Evolutionary conservation across 2,329 filamentous ascomycete species (phyloP).

Genomic region (Berkeleyomyces basicola): DNA sequence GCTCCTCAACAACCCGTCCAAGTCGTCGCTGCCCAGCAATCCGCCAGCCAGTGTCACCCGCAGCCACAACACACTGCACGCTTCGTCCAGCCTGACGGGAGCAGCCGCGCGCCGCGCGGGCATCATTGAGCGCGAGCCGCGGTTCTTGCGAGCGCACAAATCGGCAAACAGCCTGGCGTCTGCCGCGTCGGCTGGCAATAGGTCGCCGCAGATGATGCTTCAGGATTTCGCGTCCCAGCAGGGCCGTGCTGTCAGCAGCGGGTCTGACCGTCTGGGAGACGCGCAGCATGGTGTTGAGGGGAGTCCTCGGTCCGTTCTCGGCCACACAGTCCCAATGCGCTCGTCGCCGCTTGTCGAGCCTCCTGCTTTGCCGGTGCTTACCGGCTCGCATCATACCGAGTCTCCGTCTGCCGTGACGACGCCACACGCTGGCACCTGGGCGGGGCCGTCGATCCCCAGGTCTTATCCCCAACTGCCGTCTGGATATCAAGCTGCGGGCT

Average conservation of each 20-base stretch:
- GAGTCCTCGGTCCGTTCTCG: not conserved
- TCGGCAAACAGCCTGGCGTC: slow-evolving; percentile 6
- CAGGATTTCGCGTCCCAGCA: not conserved
- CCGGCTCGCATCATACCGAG: not conserved
- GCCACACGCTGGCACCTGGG: not conserved
- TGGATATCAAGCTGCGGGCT: not conserved
- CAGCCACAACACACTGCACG: not conserved
- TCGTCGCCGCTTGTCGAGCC: slow-evolving; percentile 1
- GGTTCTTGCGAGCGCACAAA: not conserved
- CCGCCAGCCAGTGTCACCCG: not conserved
- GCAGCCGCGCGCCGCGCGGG: not conserved
- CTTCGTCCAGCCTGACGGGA: not conserved
- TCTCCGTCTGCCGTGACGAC: not conserved
- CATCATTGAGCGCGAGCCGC: not conserved
- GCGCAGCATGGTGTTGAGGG: not conserved
- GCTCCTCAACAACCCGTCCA: not conserved
- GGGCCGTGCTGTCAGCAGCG: not conserved
- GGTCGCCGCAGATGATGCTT: not conserved
- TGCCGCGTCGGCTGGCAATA: not conserved
- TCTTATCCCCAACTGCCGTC: not conserved
- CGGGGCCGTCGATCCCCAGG: not conserved
- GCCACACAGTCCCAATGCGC: not conserved
- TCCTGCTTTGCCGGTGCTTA: not conserved
- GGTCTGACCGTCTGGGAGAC: not conserved
- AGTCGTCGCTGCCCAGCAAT: slow-evolving; percentile 1